These are phyloP conservation scores for Helenozyma rhizophorensis DNA, from an alignment of 805 yeast genomes.

Conservation along the genomic window DNA sequence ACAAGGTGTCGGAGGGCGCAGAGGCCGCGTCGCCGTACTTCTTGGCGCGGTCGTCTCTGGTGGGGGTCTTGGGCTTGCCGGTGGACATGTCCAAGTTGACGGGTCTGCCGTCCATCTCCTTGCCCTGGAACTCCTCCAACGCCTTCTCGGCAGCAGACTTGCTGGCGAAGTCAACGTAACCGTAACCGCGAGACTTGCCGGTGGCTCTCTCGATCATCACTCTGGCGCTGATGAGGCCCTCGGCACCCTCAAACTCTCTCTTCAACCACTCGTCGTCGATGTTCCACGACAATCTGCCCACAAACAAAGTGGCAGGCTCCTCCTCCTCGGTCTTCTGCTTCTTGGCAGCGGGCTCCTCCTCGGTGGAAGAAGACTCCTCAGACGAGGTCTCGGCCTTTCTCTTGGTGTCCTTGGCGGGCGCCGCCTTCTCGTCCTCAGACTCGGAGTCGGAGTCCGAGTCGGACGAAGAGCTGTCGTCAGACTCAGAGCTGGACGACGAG, in stretches of 20 bases:
- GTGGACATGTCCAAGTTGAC: constrained; percentile 90
- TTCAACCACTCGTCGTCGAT: constrained; percentile 93
- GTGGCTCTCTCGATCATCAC: constrained; percentile 90
- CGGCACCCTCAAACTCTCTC: constrained; percentile 75
- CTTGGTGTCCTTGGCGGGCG: constrained; percentile 23
- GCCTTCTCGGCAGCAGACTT: constrained; percentile 83
- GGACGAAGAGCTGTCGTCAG: too few relatives aligned
- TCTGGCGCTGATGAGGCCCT: constrained; percentile 85
- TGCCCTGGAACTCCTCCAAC: constrained; percentile 77
- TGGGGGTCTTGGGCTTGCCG: constrained; percentile 66
- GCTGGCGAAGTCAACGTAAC: constrained; percentile 89
- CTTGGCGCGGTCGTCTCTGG: constrained; percentile 73
- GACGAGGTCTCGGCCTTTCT: constrained; percentile 17
- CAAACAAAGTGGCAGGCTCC: constrained; percentile 87
- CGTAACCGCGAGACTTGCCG: constrained; percentile 94
- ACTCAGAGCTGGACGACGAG: too few relatives aligned
- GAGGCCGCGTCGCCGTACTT: constrained; percentile 88
- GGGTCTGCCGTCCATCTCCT: constrained; percentile 95
- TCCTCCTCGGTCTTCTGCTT: constrained; percentile 38
- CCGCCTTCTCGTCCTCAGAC: constrained; percentile 19
- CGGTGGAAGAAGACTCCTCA: constrained; percentile 22
- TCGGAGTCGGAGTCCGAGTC: constrained; percentile 28
- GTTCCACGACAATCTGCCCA: constrained; percentile 96
- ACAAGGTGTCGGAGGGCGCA: constrained; percentile 91
- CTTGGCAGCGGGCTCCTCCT: constrained; percentile 46